These are phyloP conservation scores for Mycosphaerelloides madeirae DNA, from an alignment of 2,329 filamentous ascomycete species.

Conservation along the genomic window DNA sequence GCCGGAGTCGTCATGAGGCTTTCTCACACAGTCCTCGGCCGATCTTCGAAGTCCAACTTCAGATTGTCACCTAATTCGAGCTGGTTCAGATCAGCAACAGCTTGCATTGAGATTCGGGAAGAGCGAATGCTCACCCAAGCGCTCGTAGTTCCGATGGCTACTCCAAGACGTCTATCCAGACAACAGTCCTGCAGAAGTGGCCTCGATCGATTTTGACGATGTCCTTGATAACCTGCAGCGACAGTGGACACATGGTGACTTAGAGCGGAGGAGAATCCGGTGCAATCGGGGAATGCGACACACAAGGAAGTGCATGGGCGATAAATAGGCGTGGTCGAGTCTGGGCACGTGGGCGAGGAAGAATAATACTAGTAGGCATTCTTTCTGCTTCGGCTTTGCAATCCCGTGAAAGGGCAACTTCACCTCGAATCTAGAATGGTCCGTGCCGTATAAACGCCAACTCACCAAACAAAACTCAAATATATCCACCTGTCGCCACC, in stretches of 20 bases:
- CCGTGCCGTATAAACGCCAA: slow-evolving; percentile 10
- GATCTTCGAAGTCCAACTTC: no score
- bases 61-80: no score
- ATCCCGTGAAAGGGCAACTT: no score
- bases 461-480: background rate
- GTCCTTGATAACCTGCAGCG: slow-evolving; percentile 25
- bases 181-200: slow-evolving; percentile 9
- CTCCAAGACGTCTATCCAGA: no score
- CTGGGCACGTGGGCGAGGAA: slow-evolving; percentile 5
- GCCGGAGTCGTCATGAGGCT: slow-evolving; percentile 6
- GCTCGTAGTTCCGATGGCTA: no score
- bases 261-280: slow-evolving; percentile 1
- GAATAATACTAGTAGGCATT: slow-evolving; percentile 31
- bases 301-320: no score
- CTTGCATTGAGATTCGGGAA: no score
- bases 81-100: no score
- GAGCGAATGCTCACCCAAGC: no score
- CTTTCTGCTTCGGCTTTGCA: no score
- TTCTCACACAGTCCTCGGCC: no score
- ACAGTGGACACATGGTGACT: slow-evolving; percentile 29
- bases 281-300: background rate
- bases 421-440: slow-evolving; percentile 13
- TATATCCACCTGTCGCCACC: background rate
- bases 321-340: background rate
- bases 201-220: slow-evolving; percentile 24